phyloP scores from a whole-genome alignment of 2,329 filamentous ascomycete genomes.

The Scytalidium sp. region DNA sequence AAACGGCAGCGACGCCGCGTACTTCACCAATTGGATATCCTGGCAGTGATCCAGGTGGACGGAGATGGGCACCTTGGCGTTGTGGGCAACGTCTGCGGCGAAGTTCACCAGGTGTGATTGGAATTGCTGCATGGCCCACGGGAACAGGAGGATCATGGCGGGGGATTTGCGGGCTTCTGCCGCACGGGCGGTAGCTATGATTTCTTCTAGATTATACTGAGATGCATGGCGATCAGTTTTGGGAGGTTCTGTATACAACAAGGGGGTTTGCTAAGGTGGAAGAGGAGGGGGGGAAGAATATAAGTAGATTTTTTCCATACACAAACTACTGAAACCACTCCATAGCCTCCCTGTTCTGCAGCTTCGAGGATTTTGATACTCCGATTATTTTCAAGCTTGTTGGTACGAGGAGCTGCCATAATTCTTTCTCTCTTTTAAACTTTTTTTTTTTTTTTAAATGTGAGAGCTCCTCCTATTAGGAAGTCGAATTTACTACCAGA shows the following conservation, averaged over 20 bases:
- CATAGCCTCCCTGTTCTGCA: constrained; percentile 50
- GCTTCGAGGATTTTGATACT: constrained; percentile 46
- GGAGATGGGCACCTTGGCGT: constrained; percentile 55
- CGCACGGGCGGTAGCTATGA: constrained; percentile 54
- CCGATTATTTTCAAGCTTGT: constrained; percentile 10
- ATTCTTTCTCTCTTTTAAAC: too few relatives aligned
- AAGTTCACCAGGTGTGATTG: constrained; percentile 36
- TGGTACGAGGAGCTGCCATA: neutral
- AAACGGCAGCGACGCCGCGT: constrained; percentile 56
- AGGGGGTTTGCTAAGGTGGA: neutral
- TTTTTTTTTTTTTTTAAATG: too few relatives aligned
- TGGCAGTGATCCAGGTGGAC: constrained; percentile 69
- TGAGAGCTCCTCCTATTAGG: too few relatives aligned
- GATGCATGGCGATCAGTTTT: too few relatives aligned
- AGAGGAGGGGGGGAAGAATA: neutral
- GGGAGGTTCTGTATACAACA: too few relatives aligned
- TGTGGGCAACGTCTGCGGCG: constrained; percentile 51
- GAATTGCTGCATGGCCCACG: constrained; percentile 56
- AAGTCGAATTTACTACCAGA: too few relatives aligned
- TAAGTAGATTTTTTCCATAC: constrained; percentile 1
- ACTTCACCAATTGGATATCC: constrained; percentile 53
- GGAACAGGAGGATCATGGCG: constrained; percentile 68
- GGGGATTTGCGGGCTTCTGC: constrained; percentile 65
- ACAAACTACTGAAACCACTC: constrained; percentile 34
- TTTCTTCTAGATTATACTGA: constrained; percentile 3